Conservation (phyloP, 352 stramenopile species). For the Phytopythium kandeliae region DNA sequence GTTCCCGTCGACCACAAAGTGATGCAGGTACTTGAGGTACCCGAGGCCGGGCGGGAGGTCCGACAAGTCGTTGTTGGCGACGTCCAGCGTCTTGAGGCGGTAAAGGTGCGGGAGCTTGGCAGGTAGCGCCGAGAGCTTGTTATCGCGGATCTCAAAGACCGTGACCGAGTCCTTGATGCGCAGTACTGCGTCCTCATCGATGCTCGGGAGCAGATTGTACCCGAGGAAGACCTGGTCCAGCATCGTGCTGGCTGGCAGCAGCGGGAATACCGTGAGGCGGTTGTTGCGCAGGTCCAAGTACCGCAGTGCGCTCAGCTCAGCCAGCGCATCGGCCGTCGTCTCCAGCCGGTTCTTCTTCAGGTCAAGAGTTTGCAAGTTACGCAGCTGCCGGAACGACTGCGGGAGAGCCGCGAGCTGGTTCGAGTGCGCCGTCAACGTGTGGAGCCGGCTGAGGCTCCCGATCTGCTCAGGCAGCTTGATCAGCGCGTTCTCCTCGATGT, state of each 20-base stretch:
- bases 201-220: constrained; percentile 56
- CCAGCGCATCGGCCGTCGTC: constrained; percentile 32
- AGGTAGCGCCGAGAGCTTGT: constrained; percentile 60
- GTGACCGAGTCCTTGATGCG: constrained; percentile 63
- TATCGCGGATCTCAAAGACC: constrained; percentile 75
- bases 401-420: constrained; percentile 58
- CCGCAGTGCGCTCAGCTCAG: constrained; percentile 36
- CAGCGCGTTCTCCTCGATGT: constrained; percentile 62
- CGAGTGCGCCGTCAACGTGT: constrained; percentile 48
- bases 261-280: constrained; percentile 49
- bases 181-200: constrained; percentile 55
- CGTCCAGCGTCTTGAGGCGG: constrained; percentile 72
- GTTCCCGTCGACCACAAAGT: constrained; percentile 74
- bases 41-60: constrained; percentile 70
- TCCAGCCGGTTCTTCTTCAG: constrained; percentile 76
- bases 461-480: constrained; percentile 37
- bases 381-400: constrained; percentile 31
- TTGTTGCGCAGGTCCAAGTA: constrained; percentile 78
- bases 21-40: constrained; percentile 74
- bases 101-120: constrained; percentile 49
- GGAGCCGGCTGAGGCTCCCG: constrained; percentile 46
- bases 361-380: constrained; percentile 60
- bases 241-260: constrained; percentile 40
- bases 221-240: constrained; percentile 78
- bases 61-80: constrained; percentile 77